Percentiles rank a stretch among this genome's conserved stretches.
Conservation (phyloP, 306 rosid genomes). For the Medicago truncatula region MtrunA17r5.0-ANR NC_053046.1:5575501-5576000, state of each 20-base stretch:
- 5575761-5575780: slow-evolving; percentile 95
- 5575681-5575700: slow-evolving; percentile 55
- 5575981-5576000: not conserved
- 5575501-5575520: slow-evolving; percentile 7
- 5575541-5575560: slow-evolving; percentile 16
- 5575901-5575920: slow-evolving; percentile 1
- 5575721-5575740: slow-evolving; percentile 90
- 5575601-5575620: slow-evolving; percentile 30
- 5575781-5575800: slow-evolving; percentile 97
- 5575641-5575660: slow-evolving; percentile 36
- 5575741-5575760: slow-evolving; percentile 93
- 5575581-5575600: slow-evolving; percentile 22
- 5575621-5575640: slow-evolving; percentile 33
- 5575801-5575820: slow-evolving; percentile 58
- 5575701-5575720: slow-evolving; percentile 94
- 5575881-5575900: slow-evolving; percentile 28
- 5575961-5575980: slow-evolving; percentile 8
- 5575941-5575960: not conserved
- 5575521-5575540: slow-evolving; percentile 27
- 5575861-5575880: not conserved
- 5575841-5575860: not conserved
- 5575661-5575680: slow-evolving; percentile 11
- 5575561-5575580: slow-evolving; percentile 17
- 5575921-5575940: not conserved
- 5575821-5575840: slow-evolving; percentile 8